Evolutionary conservation across 345 rosid genomes (phyloP).

Genomic region (Erodium maritimum): DNA sequence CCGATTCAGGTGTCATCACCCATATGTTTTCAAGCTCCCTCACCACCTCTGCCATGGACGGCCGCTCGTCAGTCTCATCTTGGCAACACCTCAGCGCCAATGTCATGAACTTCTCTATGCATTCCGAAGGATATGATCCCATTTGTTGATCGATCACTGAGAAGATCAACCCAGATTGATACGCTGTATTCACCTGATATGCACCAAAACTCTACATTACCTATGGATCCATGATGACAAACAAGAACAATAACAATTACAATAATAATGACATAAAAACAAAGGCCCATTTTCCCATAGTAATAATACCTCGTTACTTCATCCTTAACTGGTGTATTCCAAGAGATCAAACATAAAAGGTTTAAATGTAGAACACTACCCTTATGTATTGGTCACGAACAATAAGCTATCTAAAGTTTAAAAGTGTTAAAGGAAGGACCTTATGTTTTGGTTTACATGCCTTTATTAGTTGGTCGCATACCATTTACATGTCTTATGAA

Average conservation of each 20-base stretch:
- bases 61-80: slow-evolving; percentile 65
- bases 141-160: slow-evolving; percentile 67
- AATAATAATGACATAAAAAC: no score
- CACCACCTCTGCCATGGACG: slow-evolving; percentile 85
- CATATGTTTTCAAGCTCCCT: slow-evolving; percentile 73
- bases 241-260: background rate
- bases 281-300: no score
- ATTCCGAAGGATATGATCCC: slow-evolving; percentile 89
- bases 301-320: no score
- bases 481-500: no score
- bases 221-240: background rate
- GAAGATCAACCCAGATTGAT: slow-evolving; percentile 62
- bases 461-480: no score
- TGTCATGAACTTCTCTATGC: slow-evolving; percentile 60
- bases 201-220: background rate
- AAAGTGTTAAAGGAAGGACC: no score
- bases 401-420: no score
- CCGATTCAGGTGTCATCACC: slow-evolving; percentile 46
- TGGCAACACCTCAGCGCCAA: slow-evolving; percentile 68
- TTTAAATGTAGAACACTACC: no score
- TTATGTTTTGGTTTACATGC: no score
- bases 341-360: background rate
- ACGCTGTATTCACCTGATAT: slow-evolving; percentile 52
- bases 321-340: no score
- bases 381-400: no score